Evolutionary conservation across 495 filamentous ascomycete species (phyloP).

Genomic region (Aspergillus kassunensis): DNA sequence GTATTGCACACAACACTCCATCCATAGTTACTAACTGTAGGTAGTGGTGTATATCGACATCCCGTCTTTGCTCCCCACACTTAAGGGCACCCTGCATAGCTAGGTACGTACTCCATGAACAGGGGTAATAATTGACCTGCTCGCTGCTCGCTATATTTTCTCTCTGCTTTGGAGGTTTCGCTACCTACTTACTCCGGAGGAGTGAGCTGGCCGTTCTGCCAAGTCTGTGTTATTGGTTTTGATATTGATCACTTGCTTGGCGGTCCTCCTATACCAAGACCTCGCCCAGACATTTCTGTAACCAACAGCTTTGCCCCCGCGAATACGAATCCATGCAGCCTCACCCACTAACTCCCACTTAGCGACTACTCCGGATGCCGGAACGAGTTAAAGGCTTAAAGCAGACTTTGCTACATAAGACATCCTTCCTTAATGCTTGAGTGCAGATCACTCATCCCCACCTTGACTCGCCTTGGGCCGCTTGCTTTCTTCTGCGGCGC

Average conservation of each 20-base stretch:
- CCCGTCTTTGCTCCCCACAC: slow-evolving; percentile 1
- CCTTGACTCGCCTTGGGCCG: slow-evolving; percentile 60
- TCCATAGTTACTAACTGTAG: no score
- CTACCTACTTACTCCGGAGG: not conserved
- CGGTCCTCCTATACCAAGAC: not conserved
- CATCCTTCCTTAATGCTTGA: slow-evolving; percentile 89
- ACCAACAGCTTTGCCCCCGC: slow-evolving; percentile 1
- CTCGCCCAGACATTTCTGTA: slow-evolving; percentile 4
- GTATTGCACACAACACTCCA: not conserved
- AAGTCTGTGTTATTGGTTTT: slow-evolving; percentile 3
- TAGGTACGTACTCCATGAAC: no score
- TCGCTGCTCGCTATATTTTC: not conserved
- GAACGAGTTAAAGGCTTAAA: slow-evolving; percentile 8
- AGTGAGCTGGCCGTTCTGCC: not conserved
- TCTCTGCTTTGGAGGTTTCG: not conserved
- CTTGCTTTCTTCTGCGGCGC: slow-evolving; percentile 7
- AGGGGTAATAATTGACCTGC: not conserved
- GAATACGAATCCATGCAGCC: slow-evolving; percentile 6
- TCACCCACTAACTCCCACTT: not conserved
- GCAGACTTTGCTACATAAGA: slow-evolving; percentile 61
- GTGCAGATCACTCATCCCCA: slow-evolving; percentile 80
- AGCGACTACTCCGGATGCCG: not conserved
- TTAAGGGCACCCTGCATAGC: no score
- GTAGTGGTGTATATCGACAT: no score
- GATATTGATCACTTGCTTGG: slow-evolving; percentile 1